Conservation (phyloP, 1,284 basidiomycete species). For the Papiliotrema fonsecae region DNA sequence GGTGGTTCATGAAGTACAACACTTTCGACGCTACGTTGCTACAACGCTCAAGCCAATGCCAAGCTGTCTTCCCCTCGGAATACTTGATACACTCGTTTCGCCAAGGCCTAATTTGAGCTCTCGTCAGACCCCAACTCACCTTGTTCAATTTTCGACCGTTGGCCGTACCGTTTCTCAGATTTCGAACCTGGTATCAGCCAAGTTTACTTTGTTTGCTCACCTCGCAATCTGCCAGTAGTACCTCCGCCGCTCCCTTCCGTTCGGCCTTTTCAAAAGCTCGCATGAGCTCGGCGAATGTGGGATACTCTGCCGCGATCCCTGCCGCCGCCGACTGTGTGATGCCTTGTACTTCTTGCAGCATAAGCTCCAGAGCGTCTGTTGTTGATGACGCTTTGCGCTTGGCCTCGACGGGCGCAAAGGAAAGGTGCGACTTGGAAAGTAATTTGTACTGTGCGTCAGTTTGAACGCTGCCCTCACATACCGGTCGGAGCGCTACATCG, state of each 20-base stretch:
- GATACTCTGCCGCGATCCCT: conserved; percentile 31
- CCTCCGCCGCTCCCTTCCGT: conserved; percentile 18
- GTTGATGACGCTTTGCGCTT: conserved; percentile 23
- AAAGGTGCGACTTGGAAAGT: conserved; percentile 44
- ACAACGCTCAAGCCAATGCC: conserved; percentile 21
- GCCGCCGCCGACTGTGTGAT: conserved; percentile 39
- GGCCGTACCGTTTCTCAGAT: conserved; percentile 28
- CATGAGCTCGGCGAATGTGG: conserved; percentile 38
- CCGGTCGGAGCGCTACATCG: conserved; percentile 45
- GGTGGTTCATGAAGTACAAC: neutral
- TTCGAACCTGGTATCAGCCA: conserved; percentile 16
- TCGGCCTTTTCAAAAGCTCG: conserved; percentile 39
- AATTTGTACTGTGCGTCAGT: conserved; percentile 33
- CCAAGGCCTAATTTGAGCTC: conserved; percentile 23
- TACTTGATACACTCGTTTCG: conserved; percentile 31
- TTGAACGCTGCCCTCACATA: conserved; percentile 16
- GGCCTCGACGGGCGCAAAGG: conserved; percentile 36
- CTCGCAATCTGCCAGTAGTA: conserved; percentile 34
- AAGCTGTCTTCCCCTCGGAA: conserved; percentile 38
- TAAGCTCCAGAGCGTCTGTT: conserved; percentile 35
- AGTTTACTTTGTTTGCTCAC: conserved; percentile 14
- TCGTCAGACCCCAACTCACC: conserved; percentile 15
- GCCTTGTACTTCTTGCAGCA: conserved; percentile 46
- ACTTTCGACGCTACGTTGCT: neutral
- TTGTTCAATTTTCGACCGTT: conserved; percentile 31